These are phyloP conservation scores for Phytopythium oedochilum DNA, from an alignment of 352 stramenopile genomes.

Conservation along the genomic window DNA sequence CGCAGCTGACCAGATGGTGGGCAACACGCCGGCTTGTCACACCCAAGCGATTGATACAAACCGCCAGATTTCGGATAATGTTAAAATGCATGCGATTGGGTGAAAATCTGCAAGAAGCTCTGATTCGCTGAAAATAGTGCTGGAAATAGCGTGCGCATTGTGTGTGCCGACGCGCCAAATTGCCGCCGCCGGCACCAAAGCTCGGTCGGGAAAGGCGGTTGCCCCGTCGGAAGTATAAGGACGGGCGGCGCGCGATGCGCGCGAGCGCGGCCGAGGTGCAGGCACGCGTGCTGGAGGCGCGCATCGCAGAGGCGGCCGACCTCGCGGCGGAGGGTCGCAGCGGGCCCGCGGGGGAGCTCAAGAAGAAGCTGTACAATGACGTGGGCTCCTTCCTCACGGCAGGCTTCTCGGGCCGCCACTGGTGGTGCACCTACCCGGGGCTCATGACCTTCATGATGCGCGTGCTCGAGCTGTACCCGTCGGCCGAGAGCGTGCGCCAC, in stretches of 20 bases:
- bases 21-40: neutral
- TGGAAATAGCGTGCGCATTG: no score
- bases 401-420: slow-evolving; percentile 54
- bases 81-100: slow-evolving; percentile 23
- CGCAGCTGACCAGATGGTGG: neutral
- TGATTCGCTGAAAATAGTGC: slow-evolving; percentile 1
- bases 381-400: slow-evolving; percentile 79
- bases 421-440: slow-evolving; percentile 73
- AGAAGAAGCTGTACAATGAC: slow-evolving; percentile 70
- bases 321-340: slow-evolving; percentile 17
- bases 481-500: slow-evolving; percentile 59
- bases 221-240: neutral
- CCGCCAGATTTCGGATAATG: no score
- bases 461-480: slow-evolving; percentile 72
- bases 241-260: neutral
- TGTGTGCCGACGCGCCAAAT: no score
- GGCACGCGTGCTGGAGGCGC: slow-evolving; percentile 31
- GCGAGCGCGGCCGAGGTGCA: slow-evolving; percentile 21
- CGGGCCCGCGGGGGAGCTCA: slow-evolving; percentile 34
- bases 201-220: neutral
- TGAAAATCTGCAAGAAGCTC: neutral
- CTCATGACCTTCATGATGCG: slow-evolving; percentile 89
- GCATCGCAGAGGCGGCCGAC: slow-evolving; percentile 29
- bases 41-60: neutral
- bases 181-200: neutral